Evolutionary conservation across 2,329 filamentous ascomycete species (phyloP), one percentile per base, ranked within the genome.

Genomic region (Ambrosiella cleistominuta): DNA sequence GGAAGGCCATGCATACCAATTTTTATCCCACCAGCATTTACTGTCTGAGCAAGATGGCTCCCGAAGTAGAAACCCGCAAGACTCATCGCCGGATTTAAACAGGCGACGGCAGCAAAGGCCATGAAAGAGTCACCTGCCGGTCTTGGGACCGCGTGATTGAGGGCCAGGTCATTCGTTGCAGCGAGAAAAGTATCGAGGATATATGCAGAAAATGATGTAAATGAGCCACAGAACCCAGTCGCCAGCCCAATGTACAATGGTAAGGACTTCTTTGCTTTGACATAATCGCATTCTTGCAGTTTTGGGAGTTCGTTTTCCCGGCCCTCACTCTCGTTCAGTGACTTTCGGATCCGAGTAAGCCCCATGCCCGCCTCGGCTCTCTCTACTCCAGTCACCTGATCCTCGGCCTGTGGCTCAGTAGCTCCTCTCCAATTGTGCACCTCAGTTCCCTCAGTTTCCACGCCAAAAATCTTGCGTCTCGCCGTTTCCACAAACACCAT

Each of bases 181-280:
- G 87, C 84, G 19, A 95, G 76, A 66, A 94, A 95, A 12, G 77
- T 70, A 64, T 95, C 90, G 6, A 86, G 78, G 52, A 90, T 82
- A 66, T 95, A 94, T 17, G 83, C 82, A 0, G 89, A 95, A 69
- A 95, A 95, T 8, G 85, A 90, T 0, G 90, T 96, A 65, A 93
- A 87, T 63, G 86, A 90, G 62, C 91, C 88, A 65, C 88, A 95
- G 68, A 93, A 93, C 9, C 86, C 91, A 0, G 86, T 95, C 0
- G 87, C 80, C 5, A 96, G 78, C 55, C 86, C 90, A 60, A 95
- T 85, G 66, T 94, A 95, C 0, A 95, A 74, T 0, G 91, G 90
- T 36, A 95, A 85, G 0, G 86, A 86, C 72, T 94, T 95, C 67
- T 95, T 95, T 36, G 75, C 71, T 4, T 81, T 74, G 42, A 77